A percentile compares a stretch with the other conserved stretches of the same genome.
These are phyloP conservation scores for Aureobasidium sp. DNA, from an alignment of 2,329 filamentous ascomycete species.

Conservation along the genomic window DNA sequence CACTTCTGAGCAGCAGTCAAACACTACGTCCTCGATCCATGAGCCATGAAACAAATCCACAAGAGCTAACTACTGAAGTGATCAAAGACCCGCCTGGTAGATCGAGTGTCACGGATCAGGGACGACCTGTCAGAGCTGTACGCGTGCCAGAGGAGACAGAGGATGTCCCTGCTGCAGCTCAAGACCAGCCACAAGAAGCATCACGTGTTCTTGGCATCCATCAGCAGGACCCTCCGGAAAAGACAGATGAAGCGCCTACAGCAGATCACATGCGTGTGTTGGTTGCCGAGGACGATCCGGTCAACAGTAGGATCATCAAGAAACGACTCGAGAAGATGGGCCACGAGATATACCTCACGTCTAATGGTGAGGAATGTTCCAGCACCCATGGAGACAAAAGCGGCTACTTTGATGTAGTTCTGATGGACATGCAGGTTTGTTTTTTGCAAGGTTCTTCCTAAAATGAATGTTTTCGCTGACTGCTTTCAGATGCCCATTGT, in stretches of 20 bases:
- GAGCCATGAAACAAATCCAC: slow-evolving; percentile 20
- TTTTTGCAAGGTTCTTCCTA: not conserved
- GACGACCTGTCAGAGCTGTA: slow-evolving; percentile 39
- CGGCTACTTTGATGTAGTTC: slow-evolving; percentile 62
- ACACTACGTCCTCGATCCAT: not conserved
- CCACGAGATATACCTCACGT: slow-evolving; percentile 63
- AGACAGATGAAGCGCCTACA: slow-evolving; percentile 17
- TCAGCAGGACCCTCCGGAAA: slow-evolving; percentile 17
- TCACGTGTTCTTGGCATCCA: not conserved
- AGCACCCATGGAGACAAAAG: slow-evolving; percentile 59
- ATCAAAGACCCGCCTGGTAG: slow-evolving; percentile 26
- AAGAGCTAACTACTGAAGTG: not conserved
- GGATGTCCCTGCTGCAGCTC: not conserved
- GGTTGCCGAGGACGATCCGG: slow-evolving; percentile 80
- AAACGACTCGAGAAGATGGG: slow-evolving; percentile 73
- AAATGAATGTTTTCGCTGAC: slow-evolving; percentile 17
- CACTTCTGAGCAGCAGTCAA: slow-evolving; percentile 7
- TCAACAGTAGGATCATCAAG: slow-evolving; percentile 74
- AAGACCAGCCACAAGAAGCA: slow-evolving; percentile 5
- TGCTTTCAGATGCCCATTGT: slow-evolving; percentile 76
- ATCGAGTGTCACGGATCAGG: slow-evolving; percentile 36
- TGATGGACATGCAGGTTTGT: slow-evolving; percentile 89
- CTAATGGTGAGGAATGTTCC: slow-evolving; percentile 82
- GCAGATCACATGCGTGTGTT: slow-evolving; percentile 54
- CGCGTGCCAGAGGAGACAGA: slow-evolving; percentile 39